A percentile compares a stretch with the other conserved stretches of the same genome.
phyloP scores from a whole-genome alignment of 306 rosid genomes.

The Adenanthera pavonina region DNA sequence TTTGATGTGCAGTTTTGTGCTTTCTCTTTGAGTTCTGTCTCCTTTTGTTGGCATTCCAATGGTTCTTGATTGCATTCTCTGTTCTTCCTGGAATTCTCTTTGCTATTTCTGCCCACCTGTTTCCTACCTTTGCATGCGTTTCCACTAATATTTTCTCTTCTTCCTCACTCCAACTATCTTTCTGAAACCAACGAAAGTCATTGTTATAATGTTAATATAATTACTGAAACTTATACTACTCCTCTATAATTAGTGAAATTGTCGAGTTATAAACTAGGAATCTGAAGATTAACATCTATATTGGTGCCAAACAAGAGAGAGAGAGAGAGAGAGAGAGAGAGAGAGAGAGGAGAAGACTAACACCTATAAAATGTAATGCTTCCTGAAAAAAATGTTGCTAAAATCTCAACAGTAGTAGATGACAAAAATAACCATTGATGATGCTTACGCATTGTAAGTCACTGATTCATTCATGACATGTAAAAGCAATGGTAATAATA shows the following conservation, averaged over 20 bases:
- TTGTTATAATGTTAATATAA: background rate
- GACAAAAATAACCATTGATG: too few relatives aligned
- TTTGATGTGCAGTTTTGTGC: constrained; percentile 45
- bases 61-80: constrained; percentile 87
- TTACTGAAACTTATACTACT: background rate
- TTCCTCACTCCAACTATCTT: constrained; percentile 81
- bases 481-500: background rate
- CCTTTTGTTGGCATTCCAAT: constrained; percentile 93
- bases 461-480: too few relatives aligned
- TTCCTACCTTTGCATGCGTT: constrained; percentile 68
- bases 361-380: too few relatives aligned
- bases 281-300: background rate
- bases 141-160: constrained; percentile 78
- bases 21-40: constrained; percentile 84
- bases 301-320: background rate
- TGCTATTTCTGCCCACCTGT: constrained; percentile 90
- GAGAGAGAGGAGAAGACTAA: too few relatives aligned
- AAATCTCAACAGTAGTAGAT: too few relatives aligned
- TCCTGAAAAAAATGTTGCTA: too few relatives aligned
- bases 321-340: too few relatives aligned
- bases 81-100: constrained; percentile 80
- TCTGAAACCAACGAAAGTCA: constrained; percentile 46
- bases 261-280: too few relatives aligned
- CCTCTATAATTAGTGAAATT: too few relatives aligned
- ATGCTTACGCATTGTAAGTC: too few relatives aligned